phyloP scores from a whole-genome alignment of 208 protist genomes.

The Crithidia bombi region DNA sequence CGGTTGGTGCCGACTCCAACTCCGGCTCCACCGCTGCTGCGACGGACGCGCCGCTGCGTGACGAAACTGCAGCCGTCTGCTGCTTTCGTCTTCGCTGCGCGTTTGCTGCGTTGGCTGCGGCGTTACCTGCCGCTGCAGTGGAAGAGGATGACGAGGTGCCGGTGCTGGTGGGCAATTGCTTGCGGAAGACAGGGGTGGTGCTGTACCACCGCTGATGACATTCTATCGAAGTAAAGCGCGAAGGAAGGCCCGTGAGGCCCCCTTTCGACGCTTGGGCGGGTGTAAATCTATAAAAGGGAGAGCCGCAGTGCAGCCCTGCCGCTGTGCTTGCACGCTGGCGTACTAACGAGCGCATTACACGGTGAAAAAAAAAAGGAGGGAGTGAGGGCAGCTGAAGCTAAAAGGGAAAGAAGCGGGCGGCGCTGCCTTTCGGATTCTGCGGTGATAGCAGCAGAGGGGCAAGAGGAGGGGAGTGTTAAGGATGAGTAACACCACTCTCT shows the following conservation, averaged over 20 bases:
- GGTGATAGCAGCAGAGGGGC: too few relatives aligned
- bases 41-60: background rate
- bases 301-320: constrained; percentile 13
- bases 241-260: background rate
- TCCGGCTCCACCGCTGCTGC: constrained; percentile 18
- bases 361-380: background rate
- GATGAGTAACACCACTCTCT: too few relatives aligned
- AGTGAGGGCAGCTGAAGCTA: background rate
- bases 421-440: too few relatives aligned
- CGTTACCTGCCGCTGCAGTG: background rate
- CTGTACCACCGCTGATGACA: constrained; percentile 15
- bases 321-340: constrained; percentile 3
- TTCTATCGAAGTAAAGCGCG: constrained; percentile 15
- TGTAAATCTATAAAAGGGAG: constrained; percentile 28
- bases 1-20: constrained; percentile 1
- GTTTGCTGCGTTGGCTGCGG: constrained; percentile 1
- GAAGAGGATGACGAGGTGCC: constrained; percentile 4
- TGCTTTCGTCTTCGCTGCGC: constrained; percentile 17
- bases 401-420: background rate
- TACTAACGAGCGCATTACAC: constrained; percentile 21
- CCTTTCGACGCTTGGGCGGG: constrained; percentile 3
- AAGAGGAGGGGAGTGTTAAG: too few relatives aligned
- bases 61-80: background rate
- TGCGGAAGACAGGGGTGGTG: constrained; percentile 22
- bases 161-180: constrained; percentile 32